Percentiles rank a stretch among this genome's conserved stretches.
Evolutionary conservation across 2,329 filamentous ascomycete genomes (phyloP).

Genomic region (Colletotrichum salicis): DNA sequence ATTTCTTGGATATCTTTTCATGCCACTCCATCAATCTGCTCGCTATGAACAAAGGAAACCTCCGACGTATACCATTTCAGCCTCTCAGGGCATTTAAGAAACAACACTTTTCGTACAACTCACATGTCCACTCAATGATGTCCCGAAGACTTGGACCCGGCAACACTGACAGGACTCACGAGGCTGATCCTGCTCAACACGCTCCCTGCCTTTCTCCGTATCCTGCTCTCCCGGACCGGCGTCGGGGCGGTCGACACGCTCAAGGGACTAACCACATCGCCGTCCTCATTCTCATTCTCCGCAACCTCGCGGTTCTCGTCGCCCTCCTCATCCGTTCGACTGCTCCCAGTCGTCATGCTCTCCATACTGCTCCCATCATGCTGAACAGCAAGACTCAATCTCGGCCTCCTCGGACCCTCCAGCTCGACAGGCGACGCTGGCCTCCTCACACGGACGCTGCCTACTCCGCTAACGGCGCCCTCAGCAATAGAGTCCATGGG

Average conservation of each 20-base stretch:
- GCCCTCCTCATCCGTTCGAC: conserved; percentile 36
- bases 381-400: conserved; percentile 9
- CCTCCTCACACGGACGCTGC: not conserved
- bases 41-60: not conserved
- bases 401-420: conserved; percentile 14
- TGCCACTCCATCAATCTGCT: not conserved
- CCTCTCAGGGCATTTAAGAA: not conserved
- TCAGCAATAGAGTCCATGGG: conserved; percentile 23
- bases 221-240: not conserved
- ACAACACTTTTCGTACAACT: not conserved
- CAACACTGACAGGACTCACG: conserved; percentile 23
- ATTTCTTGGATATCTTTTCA: conserved; percentile 10
- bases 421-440: conserved; percentile 10
- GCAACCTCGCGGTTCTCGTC: conserved; percentile 37
- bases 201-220: conserved; percentile 33
- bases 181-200: conserved; percentile 31
- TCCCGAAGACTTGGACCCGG: conserved; percentile 1
- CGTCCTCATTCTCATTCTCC: conserved; percentile 35
- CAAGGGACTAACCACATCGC: conserved; percentile 37
- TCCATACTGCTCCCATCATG: conserved; percentile 38
- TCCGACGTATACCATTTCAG: not conserved
- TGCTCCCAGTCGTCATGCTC: conserved; percentile 45
- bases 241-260: conserved; percentile 9
- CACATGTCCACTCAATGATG: not conserved
- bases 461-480: not conserved